phyloP scores from a whole-genome alignment of 2,329 filamentous ascomycete genomes.

The Elsinoe arachidis region DNA sequence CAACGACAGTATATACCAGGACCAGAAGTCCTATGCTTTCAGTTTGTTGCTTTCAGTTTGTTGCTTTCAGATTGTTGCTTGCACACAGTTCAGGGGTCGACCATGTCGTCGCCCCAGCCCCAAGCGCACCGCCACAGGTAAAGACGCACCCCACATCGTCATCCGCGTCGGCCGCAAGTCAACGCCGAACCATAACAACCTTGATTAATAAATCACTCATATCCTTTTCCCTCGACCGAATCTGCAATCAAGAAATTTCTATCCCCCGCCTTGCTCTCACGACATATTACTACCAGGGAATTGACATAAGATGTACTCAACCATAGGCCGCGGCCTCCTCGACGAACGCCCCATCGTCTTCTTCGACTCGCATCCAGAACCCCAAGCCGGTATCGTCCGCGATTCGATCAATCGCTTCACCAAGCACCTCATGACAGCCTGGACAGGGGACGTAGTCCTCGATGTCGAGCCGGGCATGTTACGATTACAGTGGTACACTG shows the following conservation, averaged over 20 bases:
- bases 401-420: slow-evolving; percentile 12
- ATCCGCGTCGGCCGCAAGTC: not conserved
- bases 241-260: not conserved
- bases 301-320: slow-evolving; percentile 6
- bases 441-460: slow-evolving; percentile 16
- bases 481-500: slow-evolving; percentile 16
- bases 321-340: slow-evolving; percentile 6
- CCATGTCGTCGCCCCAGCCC: not conserved
- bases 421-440: slow-evolving; percentile 15
- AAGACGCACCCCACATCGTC: slow-evolving; percentile 5
- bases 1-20: too few species aligned
- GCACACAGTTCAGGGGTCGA: too few species aligned
- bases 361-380: slow-evolving; percentile 18
- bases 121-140: not conserved
- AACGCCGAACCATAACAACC: slow-evolving; percentile 1
- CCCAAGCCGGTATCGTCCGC: slow-evolving; percentile 13
- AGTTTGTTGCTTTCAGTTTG: too few species aligned
- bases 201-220: not conserved
- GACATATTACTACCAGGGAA: not conserved
- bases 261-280: not conserved
- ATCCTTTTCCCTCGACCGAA: not conserved
- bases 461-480: slow-evolving; percentile 14
- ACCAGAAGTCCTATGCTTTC: too few species aligned
- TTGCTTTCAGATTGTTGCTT: too few species aligned
- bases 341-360: slow-evolving; percentile 16